Percentiles rank a stretch among this genome's conserved stretches.
Evolutionary conservation across 306 rosid species (phyloP).

Genomic region (Potentilla sterilis): DNA sequence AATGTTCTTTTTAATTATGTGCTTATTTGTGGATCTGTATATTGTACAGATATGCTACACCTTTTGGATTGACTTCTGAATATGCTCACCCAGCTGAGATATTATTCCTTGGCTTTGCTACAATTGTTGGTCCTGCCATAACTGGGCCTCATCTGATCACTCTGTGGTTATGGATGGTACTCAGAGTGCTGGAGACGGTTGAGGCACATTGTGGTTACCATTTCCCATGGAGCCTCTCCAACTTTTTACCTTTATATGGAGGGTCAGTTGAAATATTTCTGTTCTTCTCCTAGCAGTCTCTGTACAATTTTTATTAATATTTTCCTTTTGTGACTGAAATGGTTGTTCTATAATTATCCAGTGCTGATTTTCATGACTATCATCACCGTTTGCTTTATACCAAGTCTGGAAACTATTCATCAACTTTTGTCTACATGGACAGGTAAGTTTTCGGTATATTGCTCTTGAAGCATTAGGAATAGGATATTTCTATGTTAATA

Average conservation of each 20-base stretch:
- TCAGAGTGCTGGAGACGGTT: conserved; percentile 91
- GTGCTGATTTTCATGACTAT: conserved; percentile 96
- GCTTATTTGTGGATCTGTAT: conserved; percentile 13
- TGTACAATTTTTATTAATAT: conserved; percentile 3
- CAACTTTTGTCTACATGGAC: conserved; percentile 95
- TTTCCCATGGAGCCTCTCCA: conserved; percentile 93
- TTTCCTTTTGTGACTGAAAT: conserved; percentile 28
- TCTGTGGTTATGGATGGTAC: conserved; percentile 91
- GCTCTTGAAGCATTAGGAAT: conserved; percentile 13
- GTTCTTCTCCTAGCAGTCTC: conserved; percentile 3
- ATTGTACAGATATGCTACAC: conserved; percentile 80
- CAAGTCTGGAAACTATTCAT: conserved; percentile 96
- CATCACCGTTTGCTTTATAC: conserved; percentile 95
- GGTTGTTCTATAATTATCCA: conserved; percentile 32
- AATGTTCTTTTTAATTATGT: conserved; percentile 20
- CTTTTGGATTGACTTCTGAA: conserved; percentile 93
- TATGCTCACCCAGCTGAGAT: conserved; percentile 99
- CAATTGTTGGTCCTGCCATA: conserved; percentile 89
- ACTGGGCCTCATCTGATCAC: conserved; percentile 96
- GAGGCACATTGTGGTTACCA: conserved; percentile 97
- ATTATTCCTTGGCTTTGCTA: conserved; percentile 95
- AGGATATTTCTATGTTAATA: background rate
- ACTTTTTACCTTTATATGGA: conserved; percentile 88
- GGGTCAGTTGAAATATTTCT: conserved; percentile 56
- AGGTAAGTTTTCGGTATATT: conserved; percentile 41